phyloP scores from a whole-genome alignment of 2,329 filamentous ascomycete genomes.

The Colletotrichum lini region DNA sequence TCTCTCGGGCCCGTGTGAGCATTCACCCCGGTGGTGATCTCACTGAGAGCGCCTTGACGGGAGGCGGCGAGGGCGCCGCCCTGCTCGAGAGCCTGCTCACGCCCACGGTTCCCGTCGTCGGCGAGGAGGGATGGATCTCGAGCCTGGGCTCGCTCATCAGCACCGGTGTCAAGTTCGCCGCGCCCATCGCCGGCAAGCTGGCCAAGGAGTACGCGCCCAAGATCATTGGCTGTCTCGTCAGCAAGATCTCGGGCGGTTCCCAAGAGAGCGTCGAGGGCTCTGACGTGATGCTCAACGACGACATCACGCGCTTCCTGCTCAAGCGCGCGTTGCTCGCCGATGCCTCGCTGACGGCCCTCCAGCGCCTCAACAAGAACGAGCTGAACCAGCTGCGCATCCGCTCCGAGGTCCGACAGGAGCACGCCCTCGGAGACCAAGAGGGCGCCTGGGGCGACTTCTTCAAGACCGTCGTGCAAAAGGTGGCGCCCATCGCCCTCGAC shows the following conservation, averaged over 20 bases:
- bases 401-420: not conserved
- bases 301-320: slow-evolving; percentile 5
- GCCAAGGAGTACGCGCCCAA: not conserved
- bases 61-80: not conserved
- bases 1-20: not conserved
- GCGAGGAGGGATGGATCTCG: slow-evolving; percentile 5
- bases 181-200: not conserved
- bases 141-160: not conserved
- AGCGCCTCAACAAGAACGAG: not conserved
- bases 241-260: not conserved
- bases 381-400: not conserved
- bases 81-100: not conserved
- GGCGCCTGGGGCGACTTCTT: slow-evolving; percentile 2
- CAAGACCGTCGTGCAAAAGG: slow-evolving; percentile 3
- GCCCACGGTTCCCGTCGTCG: not conserved
- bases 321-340: slow-evolving; percentile 5
- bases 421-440: slow-evolving; percentile 1
- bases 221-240: not conserved
- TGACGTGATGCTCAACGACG: not conserved
- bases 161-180: not conserved
- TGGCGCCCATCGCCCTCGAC: slow-evolving; percentile 3
- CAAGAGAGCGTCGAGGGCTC: not conserved
- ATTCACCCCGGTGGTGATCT: not conserved
- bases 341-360: slow-evolving; percentile 6
- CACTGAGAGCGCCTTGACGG: not conserved